These are phyloP conservation scores for Anthoceros angustus DNA, from an alignment of 225 moss, liverwort and hornwort species.

Conservation along the genomic window DNA sequence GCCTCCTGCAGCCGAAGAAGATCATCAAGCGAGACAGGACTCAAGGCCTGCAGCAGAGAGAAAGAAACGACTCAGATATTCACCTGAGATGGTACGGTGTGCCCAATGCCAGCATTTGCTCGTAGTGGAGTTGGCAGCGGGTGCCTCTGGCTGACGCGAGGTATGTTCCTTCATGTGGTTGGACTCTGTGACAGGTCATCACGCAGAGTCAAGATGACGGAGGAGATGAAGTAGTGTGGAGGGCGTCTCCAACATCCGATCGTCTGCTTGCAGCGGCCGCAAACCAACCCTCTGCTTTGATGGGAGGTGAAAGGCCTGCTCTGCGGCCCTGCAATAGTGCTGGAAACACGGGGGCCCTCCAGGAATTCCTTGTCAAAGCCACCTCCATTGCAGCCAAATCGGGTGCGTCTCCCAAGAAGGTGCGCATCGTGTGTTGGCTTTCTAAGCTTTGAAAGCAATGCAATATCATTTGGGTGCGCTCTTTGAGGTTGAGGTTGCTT, in stretches of 20 bases:
- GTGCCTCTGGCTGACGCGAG: neutral
- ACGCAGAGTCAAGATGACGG: slow-evolving; percentile 34
- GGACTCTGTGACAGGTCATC: slow-evolving; percentile 12
- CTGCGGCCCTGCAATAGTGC: slow-evolving; percentile 14
- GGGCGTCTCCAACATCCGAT: slow-evolving; percentile 33
- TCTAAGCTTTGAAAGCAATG: neutral
- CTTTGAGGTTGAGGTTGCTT: neutral
- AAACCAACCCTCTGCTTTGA: slow-evolving; percentile 7
- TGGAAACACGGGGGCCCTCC: slow-evolving; percentile 9
- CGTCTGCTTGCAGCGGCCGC: slow-evolving; percentile 28
- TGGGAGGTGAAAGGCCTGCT: slow-evolving; percentile 12
- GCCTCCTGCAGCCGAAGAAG: neutral
- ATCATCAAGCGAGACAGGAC: neutral
- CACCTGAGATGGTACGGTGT: neutral
- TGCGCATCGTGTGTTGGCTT: slow-evolving; percentile 6
- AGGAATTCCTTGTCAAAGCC: slow-evolving; percentile 16
- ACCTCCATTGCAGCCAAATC: slow-evolving; percentile 7
- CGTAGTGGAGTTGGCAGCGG: neutral
- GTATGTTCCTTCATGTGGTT: neutral
- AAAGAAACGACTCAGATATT: neutral
- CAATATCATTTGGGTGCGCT: neutral
- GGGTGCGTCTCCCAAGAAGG: slow-evolving; percentile 17
- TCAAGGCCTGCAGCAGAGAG: neutral
- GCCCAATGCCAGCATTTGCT: too few species aligned
- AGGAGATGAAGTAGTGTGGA: slow-evolving; percentile 37